phyloP scores from a whole-genome alignment of 495 filamentous ascomycete species.

The Schizothecium vesticola region DNA sequence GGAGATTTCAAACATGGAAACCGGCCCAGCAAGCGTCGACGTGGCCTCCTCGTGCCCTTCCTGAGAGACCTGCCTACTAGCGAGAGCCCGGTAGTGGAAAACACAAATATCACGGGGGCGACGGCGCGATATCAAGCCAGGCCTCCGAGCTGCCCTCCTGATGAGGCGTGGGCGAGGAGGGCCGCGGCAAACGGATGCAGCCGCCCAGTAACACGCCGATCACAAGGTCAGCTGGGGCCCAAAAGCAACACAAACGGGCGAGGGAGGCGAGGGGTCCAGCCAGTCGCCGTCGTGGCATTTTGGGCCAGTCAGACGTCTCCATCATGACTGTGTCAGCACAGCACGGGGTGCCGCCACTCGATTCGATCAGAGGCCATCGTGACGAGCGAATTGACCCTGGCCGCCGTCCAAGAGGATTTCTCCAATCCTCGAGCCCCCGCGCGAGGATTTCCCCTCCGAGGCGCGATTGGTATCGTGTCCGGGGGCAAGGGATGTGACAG shows the following conservation, averaged over 20 bases:
- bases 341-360: slow-evolving; percentile 16
- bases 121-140: slow-evolving; percentile 13
- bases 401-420: neutral
- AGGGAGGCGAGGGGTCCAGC: neutral
- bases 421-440: neutral
- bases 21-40: neutral
- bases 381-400: slow-evolving; percentile 24
- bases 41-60: neutral
- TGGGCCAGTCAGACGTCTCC: slow-evolving; percentile 21
- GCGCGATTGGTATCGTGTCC: slow-evolving; percentile 10
- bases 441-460: neutral
- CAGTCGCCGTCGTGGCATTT: slow-evolving; percentile 12
- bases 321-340: slow-evolving; percentile 29
- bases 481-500: slow-evolving; percentile 6
- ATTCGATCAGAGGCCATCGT: slow-evolving; percentile 25
- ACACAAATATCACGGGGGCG: neutral
- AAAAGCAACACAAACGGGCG: slow-evolving; percentile 11
- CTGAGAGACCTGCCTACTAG: neutral
- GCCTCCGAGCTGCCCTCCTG: neutral
- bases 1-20: neutral
- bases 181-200: slow-evolving; percentile 25
- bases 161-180: slow-evolving; percentile 5
- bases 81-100: neutral
- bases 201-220: slow-evolving; percentile 21
- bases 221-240: slow-evolving; percentile 29